Evolutionary conservation across 352 stramenopile genomes (phyloP).

Genomic region (Phytophthora ohioensis): DNA sequence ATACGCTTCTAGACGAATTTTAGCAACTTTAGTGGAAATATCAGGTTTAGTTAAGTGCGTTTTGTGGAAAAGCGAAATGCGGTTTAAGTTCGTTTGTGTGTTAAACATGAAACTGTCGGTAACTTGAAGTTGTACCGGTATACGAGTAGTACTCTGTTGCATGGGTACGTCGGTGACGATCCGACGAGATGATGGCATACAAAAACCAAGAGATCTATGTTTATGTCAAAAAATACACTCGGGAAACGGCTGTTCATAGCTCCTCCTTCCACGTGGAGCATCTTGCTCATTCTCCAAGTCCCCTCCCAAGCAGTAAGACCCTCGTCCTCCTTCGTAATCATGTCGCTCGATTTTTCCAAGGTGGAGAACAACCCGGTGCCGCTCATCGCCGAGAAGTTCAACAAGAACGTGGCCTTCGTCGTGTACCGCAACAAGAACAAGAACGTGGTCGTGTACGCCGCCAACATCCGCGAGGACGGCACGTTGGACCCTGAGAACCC

Average conservation of each 20-base stretch:
- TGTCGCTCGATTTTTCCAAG: constrained; percentile 90
- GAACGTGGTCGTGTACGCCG: constrained; percentile 89
- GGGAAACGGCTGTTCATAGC: constrained; percentile 24
- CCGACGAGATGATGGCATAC: constrained; percentile 10
- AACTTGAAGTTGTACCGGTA: not conserved
- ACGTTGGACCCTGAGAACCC: constrained; percentile 70
- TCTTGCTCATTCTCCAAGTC: constrained; percentile 28
- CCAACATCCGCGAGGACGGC: constrained; percentile 69
- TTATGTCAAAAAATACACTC: constrained; percentile 10
- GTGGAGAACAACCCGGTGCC: constrained; percentile 88
- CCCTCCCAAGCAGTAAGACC: constrained; percentile 3
- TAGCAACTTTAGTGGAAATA: too few relatives aligned
- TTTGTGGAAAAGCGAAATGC: constrained; percentile 16
- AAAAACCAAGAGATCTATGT: constrained; percentile 19
- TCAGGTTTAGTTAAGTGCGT: too few relatives aligned
- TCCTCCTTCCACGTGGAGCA: constrained; percentile 27
- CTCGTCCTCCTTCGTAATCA: constrained; percentile 14
- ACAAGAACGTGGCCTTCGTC: constrained; percentile 82
- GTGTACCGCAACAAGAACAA: constrained; percentile 94
- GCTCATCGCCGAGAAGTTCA: constrained; percentile 75
- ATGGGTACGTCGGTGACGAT: constrained; percentile 15
- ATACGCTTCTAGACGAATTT: too few relatives aligned
- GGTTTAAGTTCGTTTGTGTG: constrained; percentile 6
- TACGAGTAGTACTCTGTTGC: not conserved
- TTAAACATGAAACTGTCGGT: not conserved